Evolutionary conservation across 2,329 filamentous ascomycete species (phyloP).

Genomic region (Neurospora crassa): DNA sequence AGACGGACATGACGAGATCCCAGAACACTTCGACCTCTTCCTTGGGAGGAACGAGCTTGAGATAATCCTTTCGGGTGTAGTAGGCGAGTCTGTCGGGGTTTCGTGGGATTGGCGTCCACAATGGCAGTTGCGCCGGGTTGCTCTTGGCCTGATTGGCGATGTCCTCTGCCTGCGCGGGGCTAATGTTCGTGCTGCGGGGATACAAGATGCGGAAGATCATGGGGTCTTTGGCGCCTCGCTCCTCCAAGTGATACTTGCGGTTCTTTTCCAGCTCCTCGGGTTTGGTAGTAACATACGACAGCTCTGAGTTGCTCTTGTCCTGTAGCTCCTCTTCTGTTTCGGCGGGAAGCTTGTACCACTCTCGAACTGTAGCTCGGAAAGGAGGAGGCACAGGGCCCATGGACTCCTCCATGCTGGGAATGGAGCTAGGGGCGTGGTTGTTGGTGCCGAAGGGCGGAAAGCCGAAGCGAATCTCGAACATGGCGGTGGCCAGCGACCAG

Average conservation of each 20-base stretch:
- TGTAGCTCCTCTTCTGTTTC: not conserved
- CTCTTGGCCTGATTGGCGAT: not conserved
- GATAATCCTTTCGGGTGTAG: too few species aligned
- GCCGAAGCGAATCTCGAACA: not conserved
- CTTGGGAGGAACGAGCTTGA: not conserved
- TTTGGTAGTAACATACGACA: not conserved
- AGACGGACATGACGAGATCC: constrained; percentile 3
- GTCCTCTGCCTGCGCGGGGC: not conserved
- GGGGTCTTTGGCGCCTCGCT: not conserved
- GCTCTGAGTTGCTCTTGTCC: not conserved
- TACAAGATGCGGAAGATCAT: not conserved
- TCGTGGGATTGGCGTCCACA: not conserved
- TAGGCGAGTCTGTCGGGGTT: too few species aligned
- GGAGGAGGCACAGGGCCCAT: constrained; percentile 7
- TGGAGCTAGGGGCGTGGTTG: not conserved
- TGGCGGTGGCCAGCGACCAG: constrained; percentile 6
- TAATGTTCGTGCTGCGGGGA: not conserved
- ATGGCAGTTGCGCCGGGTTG: not conserved
- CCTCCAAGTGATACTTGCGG: not conserved
- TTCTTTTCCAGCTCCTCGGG: not conserved
- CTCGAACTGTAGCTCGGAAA: not conserved
- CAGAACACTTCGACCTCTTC: not conserved
- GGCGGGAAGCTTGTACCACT: not conserved
- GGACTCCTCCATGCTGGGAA: not conserved
- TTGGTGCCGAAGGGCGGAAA: not conserved